These are phyloP conservation scores for Cordyceps militaris DNA, from an alignment of 2,329 filamentous ascomycete species.

Conservation along the genomic window DNA sequence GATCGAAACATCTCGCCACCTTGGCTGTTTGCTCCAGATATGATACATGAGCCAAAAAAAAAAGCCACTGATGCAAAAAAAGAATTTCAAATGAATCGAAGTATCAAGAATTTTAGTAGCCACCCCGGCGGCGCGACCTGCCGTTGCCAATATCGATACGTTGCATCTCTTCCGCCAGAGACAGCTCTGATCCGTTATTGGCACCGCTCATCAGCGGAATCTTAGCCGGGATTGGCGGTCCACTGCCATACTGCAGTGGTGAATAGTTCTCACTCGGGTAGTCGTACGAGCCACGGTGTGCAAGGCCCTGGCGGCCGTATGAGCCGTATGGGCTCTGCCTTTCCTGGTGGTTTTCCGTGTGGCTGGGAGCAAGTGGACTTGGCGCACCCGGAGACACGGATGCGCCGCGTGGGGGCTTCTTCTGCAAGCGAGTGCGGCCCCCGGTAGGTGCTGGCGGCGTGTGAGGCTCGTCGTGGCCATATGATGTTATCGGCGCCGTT, in stretches of 20 bases:
- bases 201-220: conserved; percentile 51
- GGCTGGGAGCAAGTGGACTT: conserved; percentile 46
- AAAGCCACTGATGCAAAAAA: background rate
- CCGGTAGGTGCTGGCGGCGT: conserved; percentile 28
- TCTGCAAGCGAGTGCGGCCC: conserved; percentile 56
- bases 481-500: conserved; percentile 31
- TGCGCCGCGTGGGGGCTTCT: conserved; percentile 47
- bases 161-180: conserved; percentile 65
- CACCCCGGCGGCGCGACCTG: conserved; percentile 45
- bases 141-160: conserved; percentile 59
- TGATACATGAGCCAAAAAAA: conserved; percentile 11
- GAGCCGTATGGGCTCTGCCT: conserved; percentile 31
- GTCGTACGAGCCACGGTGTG: conserved; percentile 46
- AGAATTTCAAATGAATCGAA: background rate
- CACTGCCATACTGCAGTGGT: conserved; percentile 30
- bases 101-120: conserved; percentile 25
- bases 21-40: conserved; percentile 9
- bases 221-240: conserved; percentile 63
- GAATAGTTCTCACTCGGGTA: conserved; percentile 46
- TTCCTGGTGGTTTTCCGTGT: conserved; percentile 44
- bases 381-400: conserved; percentile 32
- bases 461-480: conserved; percentile 27
- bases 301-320: conserved; percentile 21
- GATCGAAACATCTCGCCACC: background rate
- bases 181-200: conserved; percentile 40